Evolutionary conservation across 768 basidiomycete species (phyloP), one percentile per base, ranked within the genome.

Genomic region (Boletus rufocinnamomeus): DNA sequence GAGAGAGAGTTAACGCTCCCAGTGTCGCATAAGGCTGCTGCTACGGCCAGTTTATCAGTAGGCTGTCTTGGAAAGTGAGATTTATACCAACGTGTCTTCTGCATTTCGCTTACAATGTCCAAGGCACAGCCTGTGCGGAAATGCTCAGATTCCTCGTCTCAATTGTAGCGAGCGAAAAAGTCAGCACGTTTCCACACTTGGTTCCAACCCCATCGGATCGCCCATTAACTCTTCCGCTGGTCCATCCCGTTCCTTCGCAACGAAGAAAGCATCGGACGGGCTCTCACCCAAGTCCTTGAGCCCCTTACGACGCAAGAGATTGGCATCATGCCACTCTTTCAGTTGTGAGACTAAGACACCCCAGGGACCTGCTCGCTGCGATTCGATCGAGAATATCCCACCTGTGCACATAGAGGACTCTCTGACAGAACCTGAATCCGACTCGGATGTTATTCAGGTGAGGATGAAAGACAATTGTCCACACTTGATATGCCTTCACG

Each of bases 351-450:
- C 37, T 7, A 50, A 50, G 52, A 48, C 51, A 10, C 50, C 45
- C 11, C 56, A 23, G 2, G 27, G 44, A 45, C 28, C 37, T 34
- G 9, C 56, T 23, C 47, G 38, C 27, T 50, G 50, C 2, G 43
- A 52, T 46, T 60, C 61, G 17, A 49, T 59, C 17, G 52, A 53
- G 52, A 61, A 60, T 23, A 28, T 54, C 9, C 35, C 53, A 1
- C 56, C 57, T 14, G 52, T 7, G 2, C 45, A 56, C 25, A 53
- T 62, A 30, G 71, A 73, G 0, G 72, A 71, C 27, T 73, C 72
- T 25, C 27, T 59, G 21, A 73, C 74, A n/a, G 72, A 72, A 57
- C 44, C 71, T 8, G 71, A 72, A 48, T 72, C 72, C 6, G 72
- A 71, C n/a, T 40, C 34, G 19, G 56, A 62, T 40, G 35, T 60